Percentiles rank a stretch among this genome's conserved stretches.
Evolutionary conservation across 345 rosid genomes (phyloP).

Genomic region (Moricandia arvensis): DNA sequence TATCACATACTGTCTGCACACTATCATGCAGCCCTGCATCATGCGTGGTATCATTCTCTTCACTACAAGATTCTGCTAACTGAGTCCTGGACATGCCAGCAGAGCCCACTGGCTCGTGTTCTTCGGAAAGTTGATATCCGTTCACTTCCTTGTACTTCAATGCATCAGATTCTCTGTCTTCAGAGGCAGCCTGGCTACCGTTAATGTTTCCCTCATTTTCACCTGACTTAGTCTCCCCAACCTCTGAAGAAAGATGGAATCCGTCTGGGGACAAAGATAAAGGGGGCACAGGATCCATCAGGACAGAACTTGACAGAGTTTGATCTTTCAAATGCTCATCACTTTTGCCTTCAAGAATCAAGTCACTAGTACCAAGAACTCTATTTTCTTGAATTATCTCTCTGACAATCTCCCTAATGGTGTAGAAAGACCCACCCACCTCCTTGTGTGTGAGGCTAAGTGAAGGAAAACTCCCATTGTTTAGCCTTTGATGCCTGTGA

Average conservation of each 20-base stretch:
- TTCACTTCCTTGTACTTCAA: slow-evolving; percentile 25
- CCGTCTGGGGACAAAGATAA: slow-evolving; percentile 39
- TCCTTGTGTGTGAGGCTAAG: slow-evolving; percentile 86
- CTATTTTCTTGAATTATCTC: slow-evolving; percentile 97
- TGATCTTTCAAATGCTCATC: slow-evolving; percentile 42
- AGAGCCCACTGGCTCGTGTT: slow-evolving; percentile 1
- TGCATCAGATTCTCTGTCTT: slow-evolving; percentile 33
- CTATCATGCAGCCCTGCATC: background rate
- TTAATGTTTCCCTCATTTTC: slow-evolving; percentile 28
- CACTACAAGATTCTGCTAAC: slow-evolving; percentile 15
- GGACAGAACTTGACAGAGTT: slow-evolving; percentile 55
- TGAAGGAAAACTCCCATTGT: slow-evolving; percentile 78
- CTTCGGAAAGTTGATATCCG: slow-evolving; percentile 20
- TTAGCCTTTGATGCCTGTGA: slow-evolving; percentile 66
- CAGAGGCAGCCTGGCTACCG: slow-evolving; percentile 33
- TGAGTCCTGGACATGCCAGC: slow-evolving; percentile 14
- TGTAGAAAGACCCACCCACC: slow-evolving; percentile 97
- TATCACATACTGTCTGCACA: background rate
- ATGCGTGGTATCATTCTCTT: background rate
- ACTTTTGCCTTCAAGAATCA: slow-evolving; percentile 38
- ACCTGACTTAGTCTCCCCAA: slow-evolving; percentile 27
- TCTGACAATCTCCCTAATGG: slow-evolving; percentile 86
- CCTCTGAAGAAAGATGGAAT: slow-evolving; percentile 32
- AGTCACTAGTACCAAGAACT: slow-evolving; percentile 82
- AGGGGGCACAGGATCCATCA: slow-evolving; percentile 50